Conservation (phyloP, 768 basidiomycete species). For the Mrakia frigida region DNA sequence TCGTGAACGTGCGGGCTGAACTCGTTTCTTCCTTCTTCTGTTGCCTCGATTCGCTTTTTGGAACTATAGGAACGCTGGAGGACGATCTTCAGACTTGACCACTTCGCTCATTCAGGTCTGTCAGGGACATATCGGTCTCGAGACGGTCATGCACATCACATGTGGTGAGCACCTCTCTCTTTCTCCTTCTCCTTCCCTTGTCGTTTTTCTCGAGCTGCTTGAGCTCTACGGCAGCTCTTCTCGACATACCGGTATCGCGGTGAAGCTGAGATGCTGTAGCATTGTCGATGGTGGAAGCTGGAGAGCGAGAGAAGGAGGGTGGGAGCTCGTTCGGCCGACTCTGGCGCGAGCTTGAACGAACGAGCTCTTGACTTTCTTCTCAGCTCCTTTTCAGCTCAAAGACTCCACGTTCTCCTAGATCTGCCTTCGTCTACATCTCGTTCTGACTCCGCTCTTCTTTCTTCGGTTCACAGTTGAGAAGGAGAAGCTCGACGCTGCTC, state of each 20-base stretch:
- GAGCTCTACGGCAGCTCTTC: not conserved
- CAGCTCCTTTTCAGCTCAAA: not conserved
- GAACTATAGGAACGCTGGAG: conserved; percentile 85
- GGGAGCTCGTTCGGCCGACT: not conserved
- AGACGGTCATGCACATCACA: conserved; percentile 98
- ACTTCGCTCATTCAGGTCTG: conserved; percentile 91
- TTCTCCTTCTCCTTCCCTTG: not conserved
- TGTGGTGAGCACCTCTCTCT: conserved; percentile 70
- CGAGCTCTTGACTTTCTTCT: not conserved
- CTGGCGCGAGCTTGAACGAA: not conserved
- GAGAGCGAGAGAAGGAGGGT: not conserved
- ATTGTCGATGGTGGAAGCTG: too few species aligned
- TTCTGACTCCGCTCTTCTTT: not conserved
- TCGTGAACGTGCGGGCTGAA: not conserved
- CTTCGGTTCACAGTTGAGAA: conserved; percentile 57
- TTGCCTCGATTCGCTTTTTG: conserved; percentile 13
- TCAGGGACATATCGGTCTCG: conserved; percentile 84
- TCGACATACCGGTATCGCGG: not conserved
- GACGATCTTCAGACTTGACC: conserved; percentile 88
- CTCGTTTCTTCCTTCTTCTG: conserved; percentile 8
- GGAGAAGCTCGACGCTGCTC: conserved; percentile 86
- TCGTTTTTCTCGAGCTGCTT: not conserved
- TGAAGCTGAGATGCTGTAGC: not conserved
- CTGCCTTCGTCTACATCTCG: not conserved
- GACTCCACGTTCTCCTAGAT: not conserved